Conservation (phyloP, 2,329 filamentous ascomycete species). For the Colletotrichum coccodes region DNA sequence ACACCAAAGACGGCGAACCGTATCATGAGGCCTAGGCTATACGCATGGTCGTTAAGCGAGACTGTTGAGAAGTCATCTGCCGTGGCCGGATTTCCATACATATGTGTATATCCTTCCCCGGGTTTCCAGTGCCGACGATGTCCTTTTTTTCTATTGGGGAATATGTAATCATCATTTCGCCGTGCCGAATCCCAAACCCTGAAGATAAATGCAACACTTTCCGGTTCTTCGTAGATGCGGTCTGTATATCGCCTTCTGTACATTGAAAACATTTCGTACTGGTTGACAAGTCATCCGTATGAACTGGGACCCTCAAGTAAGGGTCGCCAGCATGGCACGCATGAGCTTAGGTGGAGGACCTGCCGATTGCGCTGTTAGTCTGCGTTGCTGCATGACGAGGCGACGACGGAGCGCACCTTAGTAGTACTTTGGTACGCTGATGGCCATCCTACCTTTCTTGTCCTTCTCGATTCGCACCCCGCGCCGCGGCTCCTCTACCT, state of each 20-base stretch:
- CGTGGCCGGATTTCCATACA: neutral
- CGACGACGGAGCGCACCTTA: slow-evolving; percentile 57
- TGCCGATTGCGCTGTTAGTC: slow-evolving; percentile 47
- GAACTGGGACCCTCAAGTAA: slow-evolving; percentile 61
- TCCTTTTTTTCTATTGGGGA: slow-evolving; percentile 32
- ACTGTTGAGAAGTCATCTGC: neutral
- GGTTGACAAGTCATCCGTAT: neutral
- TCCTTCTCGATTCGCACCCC: slow-evolving; percentile 84
- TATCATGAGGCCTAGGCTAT: neutral
- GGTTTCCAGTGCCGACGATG: neutral
- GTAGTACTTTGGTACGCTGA: slow-evolving; percentile 80
- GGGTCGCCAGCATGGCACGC: slow-evolving; percentile 76
- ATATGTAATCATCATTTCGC: slow-evolving; percentile 10
- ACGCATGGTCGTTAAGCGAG: neutral
- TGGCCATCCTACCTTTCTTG: slow-evolving; percentile 94
- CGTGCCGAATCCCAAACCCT: neutral
- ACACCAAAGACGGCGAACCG: neutral
- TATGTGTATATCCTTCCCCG: neutral
- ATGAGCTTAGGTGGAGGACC: slow-evolving; percentile 72
- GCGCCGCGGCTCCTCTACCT: slow-evolving; percentile 62
- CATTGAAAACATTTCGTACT: slow-evolving; percentile 1
- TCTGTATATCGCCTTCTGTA: slow-evolving; percentile 18
- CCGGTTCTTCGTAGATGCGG: neutral
- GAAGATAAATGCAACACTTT: slow-evolving; percentile 5
- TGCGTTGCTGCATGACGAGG: neutral